These are phyloP conservation scores for Eragrostis tef DNA, from an alignment of 202 grass and related monocot species.

Conservation along the genomic window DNA sequence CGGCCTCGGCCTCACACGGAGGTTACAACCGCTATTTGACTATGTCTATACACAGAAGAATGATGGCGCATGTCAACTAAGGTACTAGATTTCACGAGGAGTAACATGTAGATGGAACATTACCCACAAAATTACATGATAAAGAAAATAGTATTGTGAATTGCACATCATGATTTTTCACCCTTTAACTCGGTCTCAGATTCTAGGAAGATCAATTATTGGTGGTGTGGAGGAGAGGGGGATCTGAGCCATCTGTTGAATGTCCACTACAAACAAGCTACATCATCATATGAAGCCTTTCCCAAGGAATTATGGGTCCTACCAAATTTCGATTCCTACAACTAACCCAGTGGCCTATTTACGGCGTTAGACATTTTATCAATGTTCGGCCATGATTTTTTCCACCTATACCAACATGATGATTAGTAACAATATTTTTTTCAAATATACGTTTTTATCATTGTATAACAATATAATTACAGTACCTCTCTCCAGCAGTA, in stretches of 20 bases:
- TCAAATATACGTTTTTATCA: background rate
- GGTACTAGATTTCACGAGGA: no score
- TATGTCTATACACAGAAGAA: no score
- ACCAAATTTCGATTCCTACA: background rate
- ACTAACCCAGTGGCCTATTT: background rate
- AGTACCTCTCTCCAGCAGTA: background rate
- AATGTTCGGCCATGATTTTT: background rate
- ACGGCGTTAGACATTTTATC: background rate
- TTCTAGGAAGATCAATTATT: conserved; percentile 32
- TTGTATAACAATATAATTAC: background rate
- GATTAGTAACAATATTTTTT: background rate
- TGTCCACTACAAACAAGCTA: conserved; percentile 14
- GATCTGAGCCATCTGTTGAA: conserved; percentile 12
- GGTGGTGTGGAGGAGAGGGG: background rate
- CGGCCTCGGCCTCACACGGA: no score
- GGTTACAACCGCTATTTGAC: no score
- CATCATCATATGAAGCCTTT: background rate
- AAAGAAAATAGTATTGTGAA: background rate
- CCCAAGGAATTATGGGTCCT: background rate
- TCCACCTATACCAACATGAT: background rate
- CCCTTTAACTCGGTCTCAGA: background rate
- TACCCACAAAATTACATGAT: background rate
- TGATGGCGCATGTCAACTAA: no score
- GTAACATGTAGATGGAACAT: no score
- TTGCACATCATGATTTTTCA: background rate